Conservation (phyloP, 345 rosid species). For the Punica granatum region DNA sequence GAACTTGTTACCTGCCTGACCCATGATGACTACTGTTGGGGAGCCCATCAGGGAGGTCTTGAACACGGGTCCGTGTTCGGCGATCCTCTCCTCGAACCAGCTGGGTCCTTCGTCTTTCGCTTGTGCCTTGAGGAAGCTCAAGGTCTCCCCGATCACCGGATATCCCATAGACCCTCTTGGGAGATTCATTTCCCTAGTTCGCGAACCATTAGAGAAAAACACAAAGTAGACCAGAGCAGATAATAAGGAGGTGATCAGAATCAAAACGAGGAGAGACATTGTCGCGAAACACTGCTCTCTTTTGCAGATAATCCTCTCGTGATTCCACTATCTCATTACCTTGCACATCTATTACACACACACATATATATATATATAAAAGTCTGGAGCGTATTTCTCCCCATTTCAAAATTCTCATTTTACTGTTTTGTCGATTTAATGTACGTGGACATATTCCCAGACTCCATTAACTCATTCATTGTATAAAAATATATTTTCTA, state of each 20-base stretch:
- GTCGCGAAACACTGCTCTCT: too few species aligned
- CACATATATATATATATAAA: too few species aligned
- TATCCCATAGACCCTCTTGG: constrained; percentile 6
- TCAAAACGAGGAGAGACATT: background rate
- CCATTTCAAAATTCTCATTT: too few species aligned
- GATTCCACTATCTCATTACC: too few species aligned
- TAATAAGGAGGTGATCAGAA: background rate
- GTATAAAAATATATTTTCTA: too few species aligned
- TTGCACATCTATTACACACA: too few species aligned
- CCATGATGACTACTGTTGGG: constrained; percentile 5
- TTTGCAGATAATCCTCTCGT: background rate
- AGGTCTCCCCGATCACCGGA: constrained; percentile 6
- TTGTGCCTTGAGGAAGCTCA: constrained; percentile 8
- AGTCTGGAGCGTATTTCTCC: too few species aligned
- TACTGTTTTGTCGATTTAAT: too few species aligned
- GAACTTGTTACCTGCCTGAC: constrained; percentile 10
- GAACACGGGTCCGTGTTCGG: constrained; percentile 1
- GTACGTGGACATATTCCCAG: too few species aligned
- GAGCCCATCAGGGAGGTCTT: constrained; percentile 12
- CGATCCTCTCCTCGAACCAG: constrained; percentile 9
- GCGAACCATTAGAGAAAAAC: background rate
- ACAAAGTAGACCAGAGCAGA: background rate
- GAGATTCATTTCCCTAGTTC: background rate
- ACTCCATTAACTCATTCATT: too few species aligned
- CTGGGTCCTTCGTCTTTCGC: constrained; percentile 3